These are phyloP conservation scores for Paramarasmius palmivorus DNA, from an alignment of 1,284 basidiomycete genomes.

Conservation along the genomic window DNA sequence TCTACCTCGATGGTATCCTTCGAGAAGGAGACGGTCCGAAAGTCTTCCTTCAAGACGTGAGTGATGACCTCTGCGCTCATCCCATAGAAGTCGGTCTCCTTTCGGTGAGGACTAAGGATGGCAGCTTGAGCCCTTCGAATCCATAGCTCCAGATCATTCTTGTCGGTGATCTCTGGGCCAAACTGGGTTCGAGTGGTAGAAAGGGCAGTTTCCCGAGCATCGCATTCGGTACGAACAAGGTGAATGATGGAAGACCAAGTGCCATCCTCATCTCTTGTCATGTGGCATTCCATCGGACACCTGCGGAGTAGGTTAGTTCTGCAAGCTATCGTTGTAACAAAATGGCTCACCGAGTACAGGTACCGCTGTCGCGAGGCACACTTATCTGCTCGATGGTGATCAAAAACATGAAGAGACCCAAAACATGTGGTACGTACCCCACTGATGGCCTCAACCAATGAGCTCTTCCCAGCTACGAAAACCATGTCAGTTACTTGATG, in stretches of 20 bases:
- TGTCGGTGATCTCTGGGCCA: conserved; percentile 36
- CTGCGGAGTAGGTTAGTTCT: too few relatives aligned
- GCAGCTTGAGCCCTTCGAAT: conserved; percentile 62
- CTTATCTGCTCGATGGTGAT: conserved; percentile 40
- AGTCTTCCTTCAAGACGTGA: conserved; percentile 18
- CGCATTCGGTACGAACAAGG: conserved; percentile 41
- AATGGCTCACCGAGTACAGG: too few relatives aligned
- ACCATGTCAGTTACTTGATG: background rate
- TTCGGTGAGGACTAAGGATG: conserved; percentile 44
- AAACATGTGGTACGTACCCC: conserved; percentile 44
- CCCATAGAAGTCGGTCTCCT: conserved; percentile 36
- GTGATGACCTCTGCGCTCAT: conserved; percentile 33
- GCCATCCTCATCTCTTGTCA: conserved; percentile 36
- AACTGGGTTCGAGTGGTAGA: conserved; percentile 11
- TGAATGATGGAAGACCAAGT: conserved; percentile 55
- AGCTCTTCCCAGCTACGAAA: conserved; percentile 55
- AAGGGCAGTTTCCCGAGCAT: too few relatives aligned
- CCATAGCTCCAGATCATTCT: conserved; percentile 46
- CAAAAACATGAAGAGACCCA: background rate
- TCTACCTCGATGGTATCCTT: conserved; percentile 49
- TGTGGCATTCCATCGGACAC: conserved; percentile 58
- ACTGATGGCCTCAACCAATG: conserved; percentile 57
- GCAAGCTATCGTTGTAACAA: too few relatives aligned
- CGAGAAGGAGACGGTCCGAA: conserved; percentile 61
- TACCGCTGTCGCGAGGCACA: conserved; percentile 59